Base-by-base conservation (phyloP, 805 yeast genomes). In the Cephaloascus fragrans region DNA sequence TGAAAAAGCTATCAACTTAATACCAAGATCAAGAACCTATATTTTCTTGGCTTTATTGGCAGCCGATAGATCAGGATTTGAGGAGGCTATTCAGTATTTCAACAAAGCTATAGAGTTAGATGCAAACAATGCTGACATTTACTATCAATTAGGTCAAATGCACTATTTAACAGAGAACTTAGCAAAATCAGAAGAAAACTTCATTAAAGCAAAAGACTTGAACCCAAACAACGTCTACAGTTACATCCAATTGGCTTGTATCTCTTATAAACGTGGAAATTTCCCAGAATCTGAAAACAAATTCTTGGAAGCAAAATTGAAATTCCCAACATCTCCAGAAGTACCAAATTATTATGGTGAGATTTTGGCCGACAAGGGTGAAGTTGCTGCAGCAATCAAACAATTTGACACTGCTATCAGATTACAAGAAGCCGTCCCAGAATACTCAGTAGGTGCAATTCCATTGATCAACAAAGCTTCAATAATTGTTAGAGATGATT, bases 271-370 rank as follows among this genome's bases (percentile, higher is more conserved):
- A 67, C 75, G 75, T 56, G 85, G 83, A 39, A 64, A 73, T 35
- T 58, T 68, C 39, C 71, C 65, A 29, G 75, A 70, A 38, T 78
- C 90, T 48, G 80, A 76, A 56, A 70, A 73, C 47, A 63, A 73
- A 42, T 87, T 87, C 63, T 71, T 73, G 44, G 79, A 73, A 44
- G 87, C 90, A 29, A 77, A 75, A 53, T 68, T 71, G 58, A 72
- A 72, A 58, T 86, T 86, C 75, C 89, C 96, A 49, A 75, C 89
- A 18, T 74, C 83, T 39, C 86, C 97, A 40, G 96, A 87, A 61
- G 83, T 88, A 50, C 95, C 93, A 67, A 89, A 87, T 69, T 93
- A 88, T 64, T 88, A 80, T 56, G 98, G 97, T 55, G 98, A 93
- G 67, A 81, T 90, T 37, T 71, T 90, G 52, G 80, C 85, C 45